phyloP scores from a whole-genome alignment of 139 green algal species.

The Spirogloea muscicola region DNA sequence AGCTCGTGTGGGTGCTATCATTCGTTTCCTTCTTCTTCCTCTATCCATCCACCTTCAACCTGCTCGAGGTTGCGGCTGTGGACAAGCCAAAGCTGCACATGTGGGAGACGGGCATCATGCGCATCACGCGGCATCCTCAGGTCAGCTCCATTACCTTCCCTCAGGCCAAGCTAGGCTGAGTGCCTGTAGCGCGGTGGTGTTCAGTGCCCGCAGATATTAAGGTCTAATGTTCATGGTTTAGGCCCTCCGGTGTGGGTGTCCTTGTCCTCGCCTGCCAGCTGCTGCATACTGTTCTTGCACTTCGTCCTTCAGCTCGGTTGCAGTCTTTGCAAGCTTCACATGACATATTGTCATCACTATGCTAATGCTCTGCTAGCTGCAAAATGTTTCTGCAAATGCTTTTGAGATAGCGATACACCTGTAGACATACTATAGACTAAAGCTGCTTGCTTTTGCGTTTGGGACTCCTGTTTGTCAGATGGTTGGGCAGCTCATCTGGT shows the following conservation, averaged over 20 bases:
- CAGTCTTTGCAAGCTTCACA: not conserved
- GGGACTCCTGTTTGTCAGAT: conserved; percentile 42
- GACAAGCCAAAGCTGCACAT: conserved; percentile 94
- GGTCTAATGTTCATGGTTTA: not conserved
- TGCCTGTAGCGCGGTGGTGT: not conserved
- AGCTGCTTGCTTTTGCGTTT: too few relatives aligned
- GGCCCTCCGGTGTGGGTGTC: not conserved
- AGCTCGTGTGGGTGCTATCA: conserved; percentile 76
- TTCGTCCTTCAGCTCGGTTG: not conserved
- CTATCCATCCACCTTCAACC: conserved; percentile 99
- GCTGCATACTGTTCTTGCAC: not conserved
- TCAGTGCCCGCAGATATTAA: not conserved
- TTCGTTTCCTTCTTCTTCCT: conserved; percentile 98
- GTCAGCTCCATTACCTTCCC: not conserved
- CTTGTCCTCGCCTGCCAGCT: not conserved
- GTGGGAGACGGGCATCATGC: conserved; percentile 95
- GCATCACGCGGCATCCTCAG: conserved; percentile 86
- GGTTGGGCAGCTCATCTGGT: conserved; percentile 81
- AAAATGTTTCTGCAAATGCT: not conserved
- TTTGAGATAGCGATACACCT: conserved; percentile 1
- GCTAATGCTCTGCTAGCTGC: not conserved
- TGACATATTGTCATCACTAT: not conserved
- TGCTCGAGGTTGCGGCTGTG: conserved; percentile 93
- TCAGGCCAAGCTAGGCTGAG: not conserved
- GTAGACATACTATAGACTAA: too few relatives aligned